A percentile compares a stretch with the other conserved stretches of the same genome.
These are phyloP conservation scores for Cinchona pubescens DNA, from an alignment of 257 asterid genomes.

Conservation along the genomic window DNA sequence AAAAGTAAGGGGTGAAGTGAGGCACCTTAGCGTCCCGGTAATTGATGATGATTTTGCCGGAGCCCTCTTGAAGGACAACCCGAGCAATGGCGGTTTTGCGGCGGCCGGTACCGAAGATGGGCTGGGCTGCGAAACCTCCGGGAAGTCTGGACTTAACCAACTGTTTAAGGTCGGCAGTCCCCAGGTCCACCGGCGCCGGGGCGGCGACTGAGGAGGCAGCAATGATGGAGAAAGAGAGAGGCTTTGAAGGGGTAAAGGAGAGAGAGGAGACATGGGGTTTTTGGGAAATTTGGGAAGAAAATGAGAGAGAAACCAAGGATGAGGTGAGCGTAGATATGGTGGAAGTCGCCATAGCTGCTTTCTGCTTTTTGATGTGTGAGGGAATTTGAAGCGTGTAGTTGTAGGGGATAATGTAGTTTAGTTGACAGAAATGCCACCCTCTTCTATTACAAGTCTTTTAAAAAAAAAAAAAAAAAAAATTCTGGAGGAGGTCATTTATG, in stretches of 20 bases:
- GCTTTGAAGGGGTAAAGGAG: slow-evolving; percentile 35
- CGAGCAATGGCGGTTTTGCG: slow-evolving; percentile 89
- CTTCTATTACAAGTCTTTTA: no score
- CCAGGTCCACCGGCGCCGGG: slow-evolving; percentile 38
- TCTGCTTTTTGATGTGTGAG: background rate
- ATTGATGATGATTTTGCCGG: slow-evolving; percentile 74
- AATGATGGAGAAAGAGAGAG: slow-evolving; percentile 28
- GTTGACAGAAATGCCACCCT: slow-evolving; percentile 8
- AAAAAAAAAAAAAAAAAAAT: no score
- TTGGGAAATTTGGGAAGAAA: slow-evolving; percentile 68
- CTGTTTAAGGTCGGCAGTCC: slow-evolving; percentile 52
- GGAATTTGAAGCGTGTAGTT: slow-evolving; percentile 1
- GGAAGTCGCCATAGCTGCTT: slow-evolving; percentile 47
- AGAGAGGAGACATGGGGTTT: slow-evolving; percentile 37
- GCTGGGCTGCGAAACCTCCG: slow-evolving; percentile 95
- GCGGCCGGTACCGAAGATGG: slow-evolving; percentile 78
- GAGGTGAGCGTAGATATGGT: slow-evolving; percentile 60
- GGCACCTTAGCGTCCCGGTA: slow-evolving; percentile 87
- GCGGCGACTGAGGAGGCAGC: slow-evolving; percentile 46
- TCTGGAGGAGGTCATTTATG: no score
- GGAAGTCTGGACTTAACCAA: slow-evolving; percentile 86
- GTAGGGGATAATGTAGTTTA: slow-evolving; percentile 13
- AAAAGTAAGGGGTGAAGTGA: background rate
- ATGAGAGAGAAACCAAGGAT: slow-evolving; percentile 73
- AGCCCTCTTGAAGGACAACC: slow-evolving; percentile 92